Evolutionary conservation across 306 rosid genomes (phyloP).

Genomic region (Cucumis cinereus): DNA sequence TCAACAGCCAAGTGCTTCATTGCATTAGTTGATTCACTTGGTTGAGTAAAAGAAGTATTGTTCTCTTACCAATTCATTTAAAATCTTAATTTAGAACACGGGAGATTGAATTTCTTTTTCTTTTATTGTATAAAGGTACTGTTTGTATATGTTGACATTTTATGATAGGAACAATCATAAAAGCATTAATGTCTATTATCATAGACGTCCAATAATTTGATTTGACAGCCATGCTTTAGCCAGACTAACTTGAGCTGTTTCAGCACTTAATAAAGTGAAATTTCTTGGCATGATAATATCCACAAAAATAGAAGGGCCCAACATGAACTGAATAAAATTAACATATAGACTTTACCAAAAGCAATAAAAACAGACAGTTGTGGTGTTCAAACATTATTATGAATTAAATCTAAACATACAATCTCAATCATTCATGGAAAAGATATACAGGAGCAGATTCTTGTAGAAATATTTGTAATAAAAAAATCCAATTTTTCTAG

Average conservation of each 20-base stretch:
- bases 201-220: slow-evolving; percentile 1
- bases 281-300: background rate
- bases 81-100: background rate
- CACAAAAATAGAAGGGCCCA: background rate
- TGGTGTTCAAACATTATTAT: background rate
- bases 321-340: background rate
- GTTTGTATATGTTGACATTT: background rate
- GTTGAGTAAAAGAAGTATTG: background rate
- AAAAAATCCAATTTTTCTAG: background rate
- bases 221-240: slow-evolving; percentile 3
- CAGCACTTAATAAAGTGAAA: background rate
- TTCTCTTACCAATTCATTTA: background rate
- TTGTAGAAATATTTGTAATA: background rate
- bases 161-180: background rate
- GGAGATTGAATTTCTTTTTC: background rate
- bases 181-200: background rate
- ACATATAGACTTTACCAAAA: background rate
- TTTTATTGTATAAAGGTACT: background rate
- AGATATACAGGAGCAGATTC: background rate
- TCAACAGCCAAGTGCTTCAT: background rate
- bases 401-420: background rate
- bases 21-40: background rate
- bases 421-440: background rate
- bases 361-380: background rate
- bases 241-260: slow-evolving; percentile 6